Evolutionary conservation across 2,329 filamentous ascomycete genomes (phyloP), one percentile per base, ranked within the genome.

Genomic region (Fusarium beomiforme): DNA sequence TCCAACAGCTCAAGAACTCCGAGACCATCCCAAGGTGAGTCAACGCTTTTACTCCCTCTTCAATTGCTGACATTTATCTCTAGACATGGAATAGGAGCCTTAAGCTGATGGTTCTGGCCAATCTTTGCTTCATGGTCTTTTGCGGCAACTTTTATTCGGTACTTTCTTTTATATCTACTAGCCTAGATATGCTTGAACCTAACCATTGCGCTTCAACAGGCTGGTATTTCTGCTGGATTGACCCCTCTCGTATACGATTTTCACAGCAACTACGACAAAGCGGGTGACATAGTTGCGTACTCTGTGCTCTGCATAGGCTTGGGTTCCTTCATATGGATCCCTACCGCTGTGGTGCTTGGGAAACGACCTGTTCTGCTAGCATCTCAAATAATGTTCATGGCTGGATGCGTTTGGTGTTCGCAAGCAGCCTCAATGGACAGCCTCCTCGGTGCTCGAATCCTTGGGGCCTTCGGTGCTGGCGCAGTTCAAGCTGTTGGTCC

Each of bases 71-170:
- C 5, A 3, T 3, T 31, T 1, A 3, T 8, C 8, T n/a, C 5
- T 0, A 55, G 37, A 43, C 26, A 6, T 55, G 51, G 51, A 34
- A 42, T 16, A 9, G n/a, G 8, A n/a, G 11, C 4, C 37, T 55
- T 1, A 55, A 55, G n/a, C 14, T 29, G 8, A 55, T 55, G 51
- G 51, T 55, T 2, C n/a, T 55, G 12, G 37, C 51, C 2, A 55
- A 55, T n/a, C 24, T 55, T 19, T 55, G 37, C 26, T 43, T 55
- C 26, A 55, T 55, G 51, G 51, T 55, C 2, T 55, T 55, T 16
- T 43, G 51, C 12, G 51, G 51, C 19, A 55, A 55, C 51, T 42
- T 55, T 17, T 55, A 55, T 17, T 31, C 51, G 51, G 37, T 54
- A 42, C 6, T 4, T 3, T 12, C 14, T 6, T 13, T 16, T 3